Evolutionary conservation across 768 basidiomycete genomes (phyloP).

Genomic region (Goffeauzyma gilvescens): DNA sequence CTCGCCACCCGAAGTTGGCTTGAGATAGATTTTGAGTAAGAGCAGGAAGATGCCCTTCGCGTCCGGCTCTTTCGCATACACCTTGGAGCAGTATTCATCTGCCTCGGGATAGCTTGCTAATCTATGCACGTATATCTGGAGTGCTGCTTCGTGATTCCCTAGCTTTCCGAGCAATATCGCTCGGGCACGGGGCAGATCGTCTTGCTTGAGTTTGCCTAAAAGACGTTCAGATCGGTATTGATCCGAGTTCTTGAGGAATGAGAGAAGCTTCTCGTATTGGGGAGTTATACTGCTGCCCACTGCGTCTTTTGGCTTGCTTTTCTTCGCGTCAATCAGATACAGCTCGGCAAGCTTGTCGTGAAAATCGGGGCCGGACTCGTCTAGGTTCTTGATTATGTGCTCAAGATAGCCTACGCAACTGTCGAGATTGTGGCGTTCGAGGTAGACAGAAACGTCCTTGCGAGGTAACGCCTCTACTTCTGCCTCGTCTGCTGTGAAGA

Average conservation of each 20-base stretch:
- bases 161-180: constrained; percentile 78
- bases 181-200: constrained; percentile 75
- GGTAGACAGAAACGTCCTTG: constrained; percentile 51
- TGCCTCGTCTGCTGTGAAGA: constrained; percentile 67
- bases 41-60: constrained; percentile 54
- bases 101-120: constrained; percentile 68
- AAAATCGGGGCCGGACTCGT: constrained; percentile 48
- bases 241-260: constrained; percentile 53
- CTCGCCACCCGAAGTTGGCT: constrained; percentile 19
- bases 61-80: constrained; percentile 44
- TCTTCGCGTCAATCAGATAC: constrained; percentile 50
- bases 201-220: constrained; percentile 58
- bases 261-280: constrained; percentile 36
- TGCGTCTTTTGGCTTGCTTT: not conserved
- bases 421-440: constrained; percentile 43
- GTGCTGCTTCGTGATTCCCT: constrained; percentile 76
- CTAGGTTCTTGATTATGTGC: constrained; percentile 55
- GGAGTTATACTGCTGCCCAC: not conserved
- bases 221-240: constrained; percentile 59
- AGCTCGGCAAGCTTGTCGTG: constrained; percentile 80
- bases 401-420: constrained; percentile 66
- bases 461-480: constrained; percentile 70
- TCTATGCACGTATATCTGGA: constrained; percentile 85
- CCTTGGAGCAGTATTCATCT: constrained; percentile 77
- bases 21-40: constrained; percentile 70